A percentile compares a stretch with the other conserved stretches of the same genome.
phyloP scores from a whole-genome alignment of 2,329 filamentous ascomycete genomes.

The Neonectria magnoliae region DNA sequence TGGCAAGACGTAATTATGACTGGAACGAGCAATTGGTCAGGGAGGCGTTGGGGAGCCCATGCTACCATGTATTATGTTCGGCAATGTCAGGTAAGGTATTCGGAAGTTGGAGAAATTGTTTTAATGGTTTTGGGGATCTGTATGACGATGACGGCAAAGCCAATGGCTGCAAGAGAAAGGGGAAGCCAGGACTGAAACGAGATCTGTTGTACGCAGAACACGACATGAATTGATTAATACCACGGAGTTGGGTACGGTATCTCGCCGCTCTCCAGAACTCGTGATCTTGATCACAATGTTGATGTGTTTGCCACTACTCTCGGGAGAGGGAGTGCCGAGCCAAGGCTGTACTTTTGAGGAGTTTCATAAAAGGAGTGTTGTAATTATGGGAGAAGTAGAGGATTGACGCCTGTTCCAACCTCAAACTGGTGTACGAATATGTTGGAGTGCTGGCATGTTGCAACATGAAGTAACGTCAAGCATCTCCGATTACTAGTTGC shows the following conservation, averaged over 20 bases:
- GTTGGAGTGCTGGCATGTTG: no score
- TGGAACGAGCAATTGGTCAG: conserved; percentile 3
- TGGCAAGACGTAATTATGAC: conserved; percentile 25
- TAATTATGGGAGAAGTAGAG: background rate
- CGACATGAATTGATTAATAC: background rate
- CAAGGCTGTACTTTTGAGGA: no score
- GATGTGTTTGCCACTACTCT: background rate
- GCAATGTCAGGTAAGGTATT: background rate
- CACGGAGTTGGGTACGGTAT: background rate
- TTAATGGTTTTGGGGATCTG: background rate
- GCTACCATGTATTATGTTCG: background rate
- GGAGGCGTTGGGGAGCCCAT: conserved; percentile 6
- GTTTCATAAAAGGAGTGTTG: background rate
- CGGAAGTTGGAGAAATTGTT: background rate
- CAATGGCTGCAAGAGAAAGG: background rate
- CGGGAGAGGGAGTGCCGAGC: no score
- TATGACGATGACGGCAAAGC: background rate
- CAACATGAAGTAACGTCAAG: no score
- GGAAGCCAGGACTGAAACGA: background rate
- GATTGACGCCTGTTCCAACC: background rate
- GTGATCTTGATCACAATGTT: background rate
- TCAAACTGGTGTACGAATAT: background rate
- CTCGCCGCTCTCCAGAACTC: background rate
- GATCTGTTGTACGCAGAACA: background rate
- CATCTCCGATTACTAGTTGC: background rate